Conservation (phyloP, 345 rosid species). For the Boechera divaricarpa region DNA sequence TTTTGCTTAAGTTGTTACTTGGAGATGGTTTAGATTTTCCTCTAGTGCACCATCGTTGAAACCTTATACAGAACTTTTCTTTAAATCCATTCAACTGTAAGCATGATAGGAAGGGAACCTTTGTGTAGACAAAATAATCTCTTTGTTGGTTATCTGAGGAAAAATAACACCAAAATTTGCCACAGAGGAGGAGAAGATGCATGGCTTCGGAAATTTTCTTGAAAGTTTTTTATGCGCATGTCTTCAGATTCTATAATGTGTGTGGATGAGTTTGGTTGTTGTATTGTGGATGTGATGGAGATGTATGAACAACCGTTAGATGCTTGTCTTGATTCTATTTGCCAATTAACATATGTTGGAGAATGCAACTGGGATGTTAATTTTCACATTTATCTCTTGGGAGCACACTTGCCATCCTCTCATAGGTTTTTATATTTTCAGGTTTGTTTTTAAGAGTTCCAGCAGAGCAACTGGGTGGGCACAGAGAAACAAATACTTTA, state of each 20-base stretch:
- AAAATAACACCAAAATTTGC: not conserved
- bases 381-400: not conserved
- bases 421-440: slow-evolving; percentile 39
- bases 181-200: not conserved
- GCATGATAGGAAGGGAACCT: not conserved
- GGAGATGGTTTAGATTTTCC: not conserved
- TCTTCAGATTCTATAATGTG: not conserved
- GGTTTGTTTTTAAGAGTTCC: slow-evolving; percentile 77
- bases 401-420: not conserved
- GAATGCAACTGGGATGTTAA: not conserved
- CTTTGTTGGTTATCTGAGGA: not conserved
- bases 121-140: not conserved
- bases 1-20: slow-evolving; percentile 13
- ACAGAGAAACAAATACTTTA: slow-evolving; percentile 72
- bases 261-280: not conserved
- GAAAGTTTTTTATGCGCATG: not conserved
- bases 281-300: not conserved
- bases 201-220: not conserved
- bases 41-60: not conserved
- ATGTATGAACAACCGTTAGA: not conserved
- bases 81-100: not conserved
- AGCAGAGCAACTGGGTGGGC: slow-evolving; percentile 73
- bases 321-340: not conserved
- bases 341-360: not conserved
- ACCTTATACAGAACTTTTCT: not conserved